Conservation (phyloP, 805 yeast species). For the Hanseniaspora hatyaiensis region DNA sequence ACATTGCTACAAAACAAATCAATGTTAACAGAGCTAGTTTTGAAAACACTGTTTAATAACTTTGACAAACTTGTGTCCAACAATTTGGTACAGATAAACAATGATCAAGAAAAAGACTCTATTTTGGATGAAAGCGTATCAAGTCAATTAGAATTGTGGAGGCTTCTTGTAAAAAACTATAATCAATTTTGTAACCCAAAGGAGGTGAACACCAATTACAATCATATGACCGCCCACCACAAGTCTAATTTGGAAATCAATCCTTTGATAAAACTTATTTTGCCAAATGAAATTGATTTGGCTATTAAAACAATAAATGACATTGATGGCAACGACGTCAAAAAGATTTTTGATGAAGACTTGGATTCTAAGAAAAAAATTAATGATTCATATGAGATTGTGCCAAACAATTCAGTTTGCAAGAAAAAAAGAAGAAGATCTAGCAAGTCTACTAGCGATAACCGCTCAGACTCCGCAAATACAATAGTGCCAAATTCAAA, state of each 20-base stretch:
- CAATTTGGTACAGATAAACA: constrained; percentile 8
- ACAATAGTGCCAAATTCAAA: too few species aligned
- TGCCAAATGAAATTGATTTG: constrained; percentile 17
- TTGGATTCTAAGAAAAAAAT: background rate
- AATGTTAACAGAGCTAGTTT: constrained; percentile 36
- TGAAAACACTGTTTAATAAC: constrained; percentile 23
- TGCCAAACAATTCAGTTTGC: background rate
- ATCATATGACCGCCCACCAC: constrained; percentile 4
- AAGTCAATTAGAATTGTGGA: constrained; percentile 2
- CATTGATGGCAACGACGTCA: background rate
- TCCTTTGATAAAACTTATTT: constrained; percentile 17
- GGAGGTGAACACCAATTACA: constrained; percentile 8
- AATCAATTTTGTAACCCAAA: constrained; percentile 8
- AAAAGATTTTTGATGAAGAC: background rate
- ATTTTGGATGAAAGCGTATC: background rate
- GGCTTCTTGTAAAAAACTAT: background rate
- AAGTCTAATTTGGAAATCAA: constrained; percentile 17
- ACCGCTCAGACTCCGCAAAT: too few species aligned
- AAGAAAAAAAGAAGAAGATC: constrained; percentile 2
- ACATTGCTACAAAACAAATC: constrained; percentile 41
- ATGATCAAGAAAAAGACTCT: background rate
- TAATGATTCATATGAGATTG: background rate
- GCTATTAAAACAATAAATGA: constrained; percentile 16
- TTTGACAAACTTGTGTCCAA: constrained; percentile 15
- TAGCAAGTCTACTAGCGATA: too few species aligned